These are phyloP conservation scores for Fusarium oligoseptatum DNA, from an alignment of 2,329 filamentous ascomycete genomes.

Conservation along the genomic window DNA sequence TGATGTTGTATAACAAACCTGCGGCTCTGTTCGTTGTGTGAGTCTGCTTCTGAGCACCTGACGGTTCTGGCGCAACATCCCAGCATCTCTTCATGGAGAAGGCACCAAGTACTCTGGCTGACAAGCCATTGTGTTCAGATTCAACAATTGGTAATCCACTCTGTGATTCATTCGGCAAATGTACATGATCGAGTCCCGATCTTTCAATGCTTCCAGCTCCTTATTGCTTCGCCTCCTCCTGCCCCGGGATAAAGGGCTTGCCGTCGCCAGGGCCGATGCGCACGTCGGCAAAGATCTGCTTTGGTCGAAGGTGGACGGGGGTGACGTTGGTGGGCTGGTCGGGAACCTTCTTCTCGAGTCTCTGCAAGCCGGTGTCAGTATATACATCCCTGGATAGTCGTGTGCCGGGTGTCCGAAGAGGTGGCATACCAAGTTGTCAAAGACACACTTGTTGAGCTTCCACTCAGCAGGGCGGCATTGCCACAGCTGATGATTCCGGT, in stretches of 20 bases:
- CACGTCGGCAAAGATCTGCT: slow-evolving; percentile 72
- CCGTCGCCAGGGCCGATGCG: slow-evolving; percentile 58
- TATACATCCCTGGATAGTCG: background rate
- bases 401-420: background rate
- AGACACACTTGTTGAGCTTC: slow-evolving; percentile 95
- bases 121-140: slow-evolving; percentile 16
- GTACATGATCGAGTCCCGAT: slow-evolving; percentile 47
- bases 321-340: slow-evolving; percentile 77
- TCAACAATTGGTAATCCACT: slow-evolving; percentile 38
- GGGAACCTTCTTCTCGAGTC: slow-evolving; percentile 85
- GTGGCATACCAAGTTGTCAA: slow-evolving; percentile 86
- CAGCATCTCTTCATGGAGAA: background rate
- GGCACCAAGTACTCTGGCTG: background rate
- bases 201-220: slow-evolving; percentile 32
- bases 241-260: slow-evolving; percentile 57
- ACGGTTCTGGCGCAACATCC: background rate
- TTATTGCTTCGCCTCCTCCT: slow-evolving; percentile 55
- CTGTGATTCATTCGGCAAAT: slow-evolving; percentile 50
- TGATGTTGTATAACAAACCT: background rate
- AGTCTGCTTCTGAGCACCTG: background rate
- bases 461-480: slow-evolving; percentile 91
- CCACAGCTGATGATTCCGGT: slow-evolving; percentile 98
- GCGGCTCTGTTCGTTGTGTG: background rate
- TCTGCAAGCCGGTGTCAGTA: slow-evolving; percentile 61
- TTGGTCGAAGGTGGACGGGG: slow-evolving; percentile 79